Base-by-base conservation (phyloP, 139 green algal genomes). In the Picochlorum sp. region DNA sequence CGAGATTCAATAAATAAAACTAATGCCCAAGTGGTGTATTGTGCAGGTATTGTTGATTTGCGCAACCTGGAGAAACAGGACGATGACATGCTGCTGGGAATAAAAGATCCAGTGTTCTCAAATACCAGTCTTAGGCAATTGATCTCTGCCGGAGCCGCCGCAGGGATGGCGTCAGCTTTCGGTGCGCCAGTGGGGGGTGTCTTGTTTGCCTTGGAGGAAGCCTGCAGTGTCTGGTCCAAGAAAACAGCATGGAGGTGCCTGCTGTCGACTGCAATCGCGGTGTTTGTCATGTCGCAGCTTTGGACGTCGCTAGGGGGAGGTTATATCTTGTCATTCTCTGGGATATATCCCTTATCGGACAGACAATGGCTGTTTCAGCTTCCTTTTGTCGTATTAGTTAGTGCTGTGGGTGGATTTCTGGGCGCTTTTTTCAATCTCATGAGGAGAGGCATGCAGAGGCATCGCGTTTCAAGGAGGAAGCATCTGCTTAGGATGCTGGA, bases 121-220 rank as follows among this genome's bases (percentile, higher is more conserved):
- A 76, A 84, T 57, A 28, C 33, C 5, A 85, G 93, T 65, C 80
- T 86, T 28, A 64, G 89, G 1, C 87, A 96, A 51, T 85, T 95
- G 55, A 66, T 95, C 16, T 91, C 81, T 4, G 86, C 86, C 0
- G 89, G 89, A 1, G 73, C 81, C 0, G 81, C 83, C 0, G 86
- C 85, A 0, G 89, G 89, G 3, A 75, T 96, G 22, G 81, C 80
- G 14, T 84, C 82, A 4, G 83, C 83, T 0, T 94, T 95, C 64
- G 81, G 82, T 16, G 84, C 89, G 0, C 89, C 88, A 35, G 87
- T 95, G n/a, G 88, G 87, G 3, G 89, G 88, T 7, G 89, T 96
- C 55, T 69, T 95, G 54, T 95, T 93, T 67, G 69, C 70, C n/a
- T 81, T 94, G 69, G 89, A 96, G 73, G 89, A 96, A 53, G 85